These are phyloP conservation scores for Astrocystis sublimbata DNA, from an alignment of 495 filamentous ascomycete species.

Conservation along the genomic window DNA sequence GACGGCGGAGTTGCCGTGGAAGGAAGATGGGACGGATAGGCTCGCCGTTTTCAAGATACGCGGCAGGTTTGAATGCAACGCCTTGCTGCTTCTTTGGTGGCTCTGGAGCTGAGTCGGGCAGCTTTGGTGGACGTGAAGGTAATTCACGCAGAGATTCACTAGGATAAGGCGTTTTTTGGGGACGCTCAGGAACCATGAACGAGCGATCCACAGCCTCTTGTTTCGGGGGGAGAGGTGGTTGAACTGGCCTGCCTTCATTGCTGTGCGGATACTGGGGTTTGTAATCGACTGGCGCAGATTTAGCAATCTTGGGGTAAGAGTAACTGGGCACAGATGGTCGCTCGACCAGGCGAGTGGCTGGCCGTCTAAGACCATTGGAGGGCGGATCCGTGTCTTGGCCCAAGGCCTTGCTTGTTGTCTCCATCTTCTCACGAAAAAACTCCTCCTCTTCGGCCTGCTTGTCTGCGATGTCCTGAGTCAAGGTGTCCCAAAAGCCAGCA, in stretches of 20 bases:
- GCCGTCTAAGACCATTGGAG: neutral
- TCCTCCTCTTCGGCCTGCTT: conserved; percentile 43
- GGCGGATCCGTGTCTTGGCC: conserved; percentile 33
- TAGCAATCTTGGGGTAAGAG: conserved; percentile 52
- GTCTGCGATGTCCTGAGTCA: conserved; percentile 39
- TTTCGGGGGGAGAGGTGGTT: conserved; percentile 52
- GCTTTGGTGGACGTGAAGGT: conserved; percentile 41
- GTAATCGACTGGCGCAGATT: conserved; percentile 46
- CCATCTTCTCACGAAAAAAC: conserved; percentile 52
- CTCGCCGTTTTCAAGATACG: conserved; percentile 83
- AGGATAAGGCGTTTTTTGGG: conserved; percentile 29
- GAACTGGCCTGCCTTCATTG: conserved; percentile 17
- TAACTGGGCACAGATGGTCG: conserved; percentile 33
- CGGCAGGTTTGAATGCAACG: conserved; percentile 76
- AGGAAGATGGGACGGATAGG: conserved; percentile 87
- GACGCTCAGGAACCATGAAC: conserved; percentile 21
- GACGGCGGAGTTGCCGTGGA: conserved; percentile 66
- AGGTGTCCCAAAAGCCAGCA: conserved; percentile 65
- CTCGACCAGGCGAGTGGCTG: conserved; percentile 1
- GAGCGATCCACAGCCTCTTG: conserved; percentile 23
- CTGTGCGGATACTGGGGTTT: conserved; percentile 24
- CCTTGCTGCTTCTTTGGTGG: conserved; percentile 34
- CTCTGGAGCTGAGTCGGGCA: conserved; percentile 25
- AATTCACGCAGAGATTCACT: conserved; percentile 18
- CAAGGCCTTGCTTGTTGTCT: conserved; percentile 43